Conservation (phyloP, 768 basidiomycete species). For the Tephrocybe sp. region DNA sequence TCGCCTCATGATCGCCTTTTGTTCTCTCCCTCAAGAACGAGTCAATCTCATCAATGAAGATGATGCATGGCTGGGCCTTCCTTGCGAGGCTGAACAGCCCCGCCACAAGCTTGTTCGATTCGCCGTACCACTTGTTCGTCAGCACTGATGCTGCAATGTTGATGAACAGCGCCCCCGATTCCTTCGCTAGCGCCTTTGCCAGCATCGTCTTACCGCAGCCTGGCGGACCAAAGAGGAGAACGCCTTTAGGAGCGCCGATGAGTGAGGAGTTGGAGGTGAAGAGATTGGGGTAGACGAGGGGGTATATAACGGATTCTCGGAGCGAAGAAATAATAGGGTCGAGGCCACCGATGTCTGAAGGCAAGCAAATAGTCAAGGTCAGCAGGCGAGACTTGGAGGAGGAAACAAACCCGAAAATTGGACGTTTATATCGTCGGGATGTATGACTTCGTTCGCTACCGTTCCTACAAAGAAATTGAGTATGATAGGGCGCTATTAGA, state of each 20-base stretch:
- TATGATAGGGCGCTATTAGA: background rate
- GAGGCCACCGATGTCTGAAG: constrained; percentile 87
- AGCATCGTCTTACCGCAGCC: constrained; percentile 99
- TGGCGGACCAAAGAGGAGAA: constrained; percentile 93
- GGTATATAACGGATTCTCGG: constrained; percentile 94
- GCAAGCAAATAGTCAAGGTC: background rate
- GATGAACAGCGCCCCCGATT: constrained; percentile 96
- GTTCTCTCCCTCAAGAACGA: constrained; percentile 89
- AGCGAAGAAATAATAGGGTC: constrained; percentile 88
- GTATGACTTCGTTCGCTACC: constrained; percentile 91
- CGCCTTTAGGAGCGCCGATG: constrained; percentile 92
- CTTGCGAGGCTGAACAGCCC: constrained; percentile 91
- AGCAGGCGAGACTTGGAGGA: background rate
- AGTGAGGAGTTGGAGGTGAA: constrained; percentile 82
- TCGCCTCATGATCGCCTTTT: constrained; percentile 92
- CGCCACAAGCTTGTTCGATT: constrained; percentile 89
- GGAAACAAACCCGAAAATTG: constrained; percentile 62
- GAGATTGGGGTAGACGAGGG: constrained; percentile 85
- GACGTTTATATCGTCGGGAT: constrained; percentile 84
- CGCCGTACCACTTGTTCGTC: constrained; percentile 51
- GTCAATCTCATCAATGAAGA: constrained; percentile 99
- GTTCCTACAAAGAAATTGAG: constrained; percentile 49
- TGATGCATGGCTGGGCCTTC: constrained; percentile 93
- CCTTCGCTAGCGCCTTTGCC: constrained; percentile 97
- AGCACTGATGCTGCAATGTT: constrained; percentile 48